These are phyloP conservation scores for Podospora tetraspora DNA, from an alignment of 495 filamentous ascomycete species.

Conservation along the genomic window DNA sequence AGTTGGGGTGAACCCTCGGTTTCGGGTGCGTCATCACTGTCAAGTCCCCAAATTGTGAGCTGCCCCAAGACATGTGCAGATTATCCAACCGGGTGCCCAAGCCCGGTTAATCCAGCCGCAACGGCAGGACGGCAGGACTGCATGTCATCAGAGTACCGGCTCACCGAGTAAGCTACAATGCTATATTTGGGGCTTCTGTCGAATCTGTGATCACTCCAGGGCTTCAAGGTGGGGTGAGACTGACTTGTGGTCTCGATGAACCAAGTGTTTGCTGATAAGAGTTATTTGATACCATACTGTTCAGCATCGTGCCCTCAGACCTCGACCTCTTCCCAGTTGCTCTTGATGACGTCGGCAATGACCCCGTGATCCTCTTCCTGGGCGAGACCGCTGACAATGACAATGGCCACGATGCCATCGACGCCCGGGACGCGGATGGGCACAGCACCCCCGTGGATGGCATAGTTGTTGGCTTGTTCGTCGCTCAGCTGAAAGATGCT, in stretches of 20 bases:
- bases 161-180: neutral
- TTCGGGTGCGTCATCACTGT: neutral
- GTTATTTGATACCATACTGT: neutral
- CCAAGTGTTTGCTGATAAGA: neutral
- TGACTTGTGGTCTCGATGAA: neutral
- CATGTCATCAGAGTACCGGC: neutral
- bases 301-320: neutral
- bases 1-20: neutral
- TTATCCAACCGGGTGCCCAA: neutral
- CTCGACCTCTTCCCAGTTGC: slow-evolving; percentile 32
- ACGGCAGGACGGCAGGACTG: neutral
- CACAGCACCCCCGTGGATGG: slow-evolving; percentile 69
- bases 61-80: neutral
- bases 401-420: slow-evolving; percentile 65
- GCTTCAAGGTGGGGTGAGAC: neutral
- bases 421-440: slow-evolving; percentile 65
- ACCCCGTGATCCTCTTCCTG: slow-evolving; percentile 75
- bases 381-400: slow-evolving; percentile 70
- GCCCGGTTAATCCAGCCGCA: neutral
- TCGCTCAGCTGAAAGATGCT: slow-evolving; percentile 11
- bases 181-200: neutral
- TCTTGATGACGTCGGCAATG: slow-evolving; percentile 59
- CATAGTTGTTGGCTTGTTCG: slow-evolving; percentile 55
- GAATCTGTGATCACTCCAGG: neutral
- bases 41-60: neutral